Percentiles rank a stretch among this genome's conserved stretches.
phyloP scores from a whole-genome alignment of 139 green algal species.

The Yamagishiella unicocca region DNA sequence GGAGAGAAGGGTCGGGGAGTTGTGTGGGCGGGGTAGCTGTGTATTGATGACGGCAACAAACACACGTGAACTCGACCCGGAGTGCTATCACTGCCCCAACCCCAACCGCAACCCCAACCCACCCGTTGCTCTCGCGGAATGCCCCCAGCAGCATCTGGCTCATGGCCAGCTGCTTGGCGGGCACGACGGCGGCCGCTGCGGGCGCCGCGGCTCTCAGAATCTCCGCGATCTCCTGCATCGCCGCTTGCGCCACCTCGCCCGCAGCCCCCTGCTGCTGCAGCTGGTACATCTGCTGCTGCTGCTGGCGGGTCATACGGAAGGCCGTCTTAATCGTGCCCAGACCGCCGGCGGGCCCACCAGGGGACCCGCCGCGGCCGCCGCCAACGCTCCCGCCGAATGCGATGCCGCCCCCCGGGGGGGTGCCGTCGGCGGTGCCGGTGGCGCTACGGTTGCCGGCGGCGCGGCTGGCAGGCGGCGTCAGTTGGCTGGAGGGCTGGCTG shows the following conservation, averaged over 20 bases:
- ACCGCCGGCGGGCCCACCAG: too few relatives aligned
- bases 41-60: too few relatives aligned
- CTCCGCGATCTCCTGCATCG: neutral
- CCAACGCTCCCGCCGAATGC: neutral
- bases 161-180: neutral
- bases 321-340: neutral
- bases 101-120: too few relatives aligned
- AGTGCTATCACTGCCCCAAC: too few relatives aligned
- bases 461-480: neutral
- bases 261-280: neutral
- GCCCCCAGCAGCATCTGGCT: neutral
- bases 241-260: too few relatives aligned
- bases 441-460: neutral
- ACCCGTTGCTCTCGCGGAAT: neutral
- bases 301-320: neutral
- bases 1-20: too few relatives aligned
- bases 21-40: too few relatives aligned
- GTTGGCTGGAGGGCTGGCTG: too few relatives aligned
- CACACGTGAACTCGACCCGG: too few relatives aligned
- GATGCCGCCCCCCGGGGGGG: neutral
- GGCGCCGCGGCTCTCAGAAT: neutral
- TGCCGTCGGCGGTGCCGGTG: neutral
- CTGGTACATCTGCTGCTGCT: neutral
- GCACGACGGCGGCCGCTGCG: too few relatives aligned
- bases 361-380: neutral